phyloP scores from a whole-genome alignment of 192 early-diverging fungal genomes.

The Geranomyces variabilis region DNA sequence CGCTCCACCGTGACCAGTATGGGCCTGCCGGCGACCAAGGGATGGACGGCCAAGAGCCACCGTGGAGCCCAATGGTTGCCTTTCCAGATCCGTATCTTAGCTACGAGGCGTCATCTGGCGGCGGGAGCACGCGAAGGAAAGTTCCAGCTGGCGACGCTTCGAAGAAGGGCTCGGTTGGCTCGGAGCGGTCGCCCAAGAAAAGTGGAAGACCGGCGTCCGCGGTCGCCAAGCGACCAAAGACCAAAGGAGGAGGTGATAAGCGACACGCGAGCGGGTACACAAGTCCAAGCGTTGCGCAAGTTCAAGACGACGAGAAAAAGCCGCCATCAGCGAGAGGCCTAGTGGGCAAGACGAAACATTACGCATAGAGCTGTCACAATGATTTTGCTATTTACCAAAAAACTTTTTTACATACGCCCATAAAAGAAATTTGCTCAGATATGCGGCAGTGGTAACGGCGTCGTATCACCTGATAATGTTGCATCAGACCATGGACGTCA shows the following conservation, averaged over 20 bases:
- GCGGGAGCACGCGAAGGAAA: slow-evolving; percentile 11
- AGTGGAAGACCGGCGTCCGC: neutral
- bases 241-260: slow-evolving; percentile 8
- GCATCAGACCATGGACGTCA: neutral
- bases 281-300: slow-evolving; percentile 10
- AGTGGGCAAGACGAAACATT: slow-evolving; percentile 38
- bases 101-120: slow-evolving; percentile 53
- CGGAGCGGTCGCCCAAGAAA: slow-evolving; percentile 6
- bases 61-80: slow-evolving; percentile 61
- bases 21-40: slow-evolving; percentile 16
- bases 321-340: slow-evolving; percentile 33
- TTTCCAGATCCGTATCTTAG: slow-evolving; percentile 61
- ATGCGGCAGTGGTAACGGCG: neutral
- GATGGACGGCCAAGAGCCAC: slow-evolving; percentile 36
- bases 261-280: slow-evolving; percentile 3
- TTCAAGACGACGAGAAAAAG: slow-evolving; percentile 1
- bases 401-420: neutral
- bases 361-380: slow-evolving; percentile 20
- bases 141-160: slow-evolving; percentile 1
- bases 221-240: slow-evolving; percentile 9
- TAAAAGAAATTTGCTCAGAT: neutral
- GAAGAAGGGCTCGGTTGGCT: neutral
- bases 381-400: neutral
- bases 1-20: slow-evolving; percentile 43
- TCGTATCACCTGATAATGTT: neutral